phyloP scores from a whole-genome alignment of 306 rosid species.

The Crotalaria pallida region DNA sequence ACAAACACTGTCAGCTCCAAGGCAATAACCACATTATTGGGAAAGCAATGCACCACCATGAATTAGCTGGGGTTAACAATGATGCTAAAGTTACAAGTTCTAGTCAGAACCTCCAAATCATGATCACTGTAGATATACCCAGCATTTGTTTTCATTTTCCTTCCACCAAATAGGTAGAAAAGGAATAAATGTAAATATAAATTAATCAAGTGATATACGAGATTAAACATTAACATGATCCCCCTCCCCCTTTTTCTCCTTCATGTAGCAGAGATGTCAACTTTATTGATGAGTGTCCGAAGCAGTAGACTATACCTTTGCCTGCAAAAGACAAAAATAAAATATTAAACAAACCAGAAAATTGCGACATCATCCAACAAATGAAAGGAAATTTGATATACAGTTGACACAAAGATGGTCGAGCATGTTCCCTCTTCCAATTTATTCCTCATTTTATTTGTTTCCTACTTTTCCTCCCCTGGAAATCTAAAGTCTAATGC shows the following conservation, averaged over 20 bases:
- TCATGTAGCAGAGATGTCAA: constrained; percentile 29
- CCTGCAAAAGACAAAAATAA: constrained; percentile 23
- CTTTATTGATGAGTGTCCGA: constrained; percentile 32
- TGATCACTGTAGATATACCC: neutral
- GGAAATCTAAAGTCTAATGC: constrained; percentile 7
- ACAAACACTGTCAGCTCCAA: constrained; percentile 30
- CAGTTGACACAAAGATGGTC: constrained; percentile 14
- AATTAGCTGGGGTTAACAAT: constrained; percentile 4
- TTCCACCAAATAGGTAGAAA: constrained; percentile 13
- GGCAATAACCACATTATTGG: neutral
- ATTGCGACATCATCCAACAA: constrained; percentile 15
- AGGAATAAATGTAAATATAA: constrained; percentile 5
- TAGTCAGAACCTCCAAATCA: constrained; percentile 8
- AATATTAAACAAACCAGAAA: constrained; percentile 26
- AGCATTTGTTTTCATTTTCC: constrained; percentile 14
- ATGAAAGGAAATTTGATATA: constrained; percentile 21
- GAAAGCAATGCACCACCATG: constrained; percentile 18
- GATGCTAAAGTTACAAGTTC: constrained; percentile 11
- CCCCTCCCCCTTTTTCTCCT: constrained; percentile 22
- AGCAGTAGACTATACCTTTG: constrained; percentile 37
- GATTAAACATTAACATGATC: constrained; percentile 16
- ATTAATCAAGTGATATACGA: constrained; percentile 6
- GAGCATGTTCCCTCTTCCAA: neutral
- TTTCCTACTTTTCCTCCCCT: constrained; percentile 13
- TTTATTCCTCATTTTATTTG: neutral